Evolutionary conservation across 1,284 basidiomycete genomes (phyloP).

Genomic region (Puccinia polysora): DNA sequence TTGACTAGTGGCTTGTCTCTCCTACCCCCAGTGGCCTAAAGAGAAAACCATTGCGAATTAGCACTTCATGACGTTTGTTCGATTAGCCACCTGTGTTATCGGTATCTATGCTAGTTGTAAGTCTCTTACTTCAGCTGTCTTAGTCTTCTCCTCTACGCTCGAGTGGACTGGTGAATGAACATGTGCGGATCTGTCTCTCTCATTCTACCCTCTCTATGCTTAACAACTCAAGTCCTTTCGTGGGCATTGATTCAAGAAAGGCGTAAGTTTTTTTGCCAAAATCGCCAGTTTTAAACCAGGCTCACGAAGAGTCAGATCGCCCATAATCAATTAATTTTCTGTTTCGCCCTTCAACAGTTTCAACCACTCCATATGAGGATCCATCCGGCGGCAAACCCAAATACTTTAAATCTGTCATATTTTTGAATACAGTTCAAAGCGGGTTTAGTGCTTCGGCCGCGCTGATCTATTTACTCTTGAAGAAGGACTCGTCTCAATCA

Average conservation of each 20-base stretch:
- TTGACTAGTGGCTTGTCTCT: no score
- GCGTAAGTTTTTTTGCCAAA: slow-evolving; percentile 11
- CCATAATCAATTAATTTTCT: not conserved
- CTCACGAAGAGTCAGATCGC: not conserved
- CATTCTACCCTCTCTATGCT: not conserved
- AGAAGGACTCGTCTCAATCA: slow-evolving; percentile 60
- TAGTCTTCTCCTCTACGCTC: not conserved
- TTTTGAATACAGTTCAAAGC: slow-evolving; percentile 83
- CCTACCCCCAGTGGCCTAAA: no score
- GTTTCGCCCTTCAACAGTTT: not conserved
- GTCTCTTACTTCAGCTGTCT: not conserved
- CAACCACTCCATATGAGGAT: slow-evolving; percentile 40
- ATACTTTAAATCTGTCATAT: slow-evolving; percentile 73
- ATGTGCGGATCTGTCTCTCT: no score
- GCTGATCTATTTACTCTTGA: slow-evolving; percentile 69
- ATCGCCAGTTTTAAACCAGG: no score
- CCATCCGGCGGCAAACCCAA: slow-evolving; percentile 45
- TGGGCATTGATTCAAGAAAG: slow-evolving; percentile 42
- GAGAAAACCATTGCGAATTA: no score
- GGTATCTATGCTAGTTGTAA: slow-evolving; percentile 39
- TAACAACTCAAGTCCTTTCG: slow-evolving; percentile 19
- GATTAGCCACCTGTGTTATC: slow-evolving; percentile 24
- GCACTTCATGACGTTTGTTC: slow-evolving; percentile 35
- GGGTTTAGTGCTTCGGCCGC: slow-evolving; percentile 73
- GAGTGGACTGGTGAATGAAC: not conserved